Evolutionary conservation across 2,329 filamentous ascomycete genomes (phyloP).

Genomic region (Colletotrichum costaricense): DNA sequence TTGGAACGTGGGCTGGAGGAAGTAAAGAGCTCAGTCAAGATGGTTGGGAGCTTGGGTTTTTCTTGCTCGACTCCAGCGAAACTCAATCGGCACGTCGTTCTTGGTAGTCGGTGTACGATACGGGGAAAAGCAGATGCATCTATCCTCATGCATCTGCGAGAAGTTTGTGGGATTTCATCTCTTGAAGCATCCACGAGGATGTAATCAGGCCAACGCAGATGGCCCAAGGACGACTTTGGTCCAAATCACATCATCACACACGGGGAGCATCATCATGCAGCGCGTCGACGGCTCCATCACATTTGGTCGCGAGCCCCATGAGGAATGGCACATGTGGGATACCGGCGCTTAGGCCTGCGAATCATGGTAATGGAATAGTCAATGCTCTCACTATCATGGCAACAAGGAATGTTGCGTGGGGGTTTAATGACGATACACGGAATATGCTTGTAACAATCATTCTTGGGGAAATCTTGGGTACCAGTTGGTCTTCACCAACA

Average conservation of each 20-base stretch:
- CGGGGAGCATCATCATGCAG: constrained; percentile 14
- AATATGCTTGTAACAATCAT: constrained; percentile 33
- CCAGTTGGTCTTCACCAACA: constrained; percentile 26
- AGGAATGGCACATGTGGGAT: constrained; percentile 1
- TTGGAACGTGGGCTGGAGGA: constrained; percentile 77
- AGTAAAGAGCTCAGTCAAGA: constrained; percentile 46
- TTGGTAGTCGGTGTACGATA: constrained; percentile 26
- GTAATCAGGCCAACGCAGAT: constrained; percentile 9
- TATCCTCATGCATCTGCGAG: background rate
- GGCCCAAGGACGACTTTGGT: background rate
- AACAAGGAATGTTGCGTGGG: constrained; percentile 26
- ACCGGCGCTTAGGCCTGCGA: constrained; percentile 24
- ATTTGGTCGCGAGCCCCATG: constrained; percentile 4
- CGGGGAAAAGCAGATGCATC: background rate
- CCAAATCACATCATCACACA: constrained; percentile 14
- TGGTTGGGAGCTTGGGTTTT: constrained; percentile 1
- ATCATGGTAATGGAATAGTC: background rate
- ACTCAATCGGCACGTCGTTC: constrained; percentile 14
- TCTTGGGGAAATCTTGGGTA: constrained; percentile 17
- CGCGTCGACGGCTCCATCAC: constrained; percentile 9
- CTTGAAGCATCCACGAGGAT: background rate
- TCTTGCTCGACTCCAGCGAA: background rate
- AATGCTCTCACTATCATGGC: constrained; percentile 10
- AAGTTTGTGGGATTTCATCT: background rate
- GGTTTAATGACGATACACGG: constrained; percentile 28